Percentiles rank a stretch among this genome's conserved stretches.
Evolutionary conservation across 306 rosid genomes (phyloP).

Genomic region (Quercus dentata): DNA sequence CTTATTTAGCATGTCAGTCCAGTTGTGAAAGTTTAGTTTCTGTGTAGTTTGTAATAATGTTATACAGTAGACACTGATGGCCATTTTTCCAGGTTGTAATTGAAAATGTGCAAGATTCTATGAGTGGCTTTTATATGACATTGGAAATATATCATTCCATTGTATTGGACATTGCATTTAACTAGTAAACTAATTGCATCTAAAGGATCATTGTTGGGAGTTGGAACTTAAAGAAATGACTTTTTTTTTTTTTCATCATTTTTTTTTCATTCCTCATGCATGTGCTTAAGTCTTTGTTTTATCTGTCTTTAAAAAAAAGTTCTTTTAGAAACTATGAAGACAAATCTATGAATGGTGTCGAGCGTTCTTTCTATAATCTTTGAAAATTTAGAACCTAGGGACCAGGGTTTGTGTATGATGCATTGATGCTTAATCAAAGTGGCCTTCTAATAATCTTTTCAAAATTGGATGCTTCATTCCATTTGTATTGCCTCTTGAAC

Average conservation of each 20-base stretch:
- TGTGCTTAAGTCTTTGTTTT: constrained; percentile 7
- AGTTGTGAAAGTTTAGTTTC: not conserved
- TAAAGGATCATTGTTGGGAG: constrained; percentile 3
- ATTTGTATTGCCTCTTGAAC: constrained; percentile 3
- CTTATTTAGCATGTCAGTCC: constrained; percentile 1
- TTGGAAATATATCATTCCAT: not conserved
- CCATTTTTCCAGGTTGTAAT: not conserved
- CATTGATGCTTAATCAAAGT: not conserved
- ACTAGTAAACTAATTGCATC: constrained; percentile 11
- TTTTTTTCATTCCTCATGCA: not conserved
- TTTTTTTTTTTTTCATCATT: constrained; percentile 12
- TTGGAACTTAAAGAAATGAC: not conserved
- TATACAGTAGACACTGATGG: not conserved
- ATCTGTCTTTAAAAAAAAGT: not conserved
- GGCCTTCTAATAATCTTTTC: constrained; percentile 3
- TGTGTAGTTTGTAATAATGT: constrained; percentile 4
- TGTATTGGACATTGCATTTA: not conserved
- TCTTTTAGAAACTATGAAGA: constrained; percentile 13
- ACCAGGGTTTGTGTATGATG: not conserved
- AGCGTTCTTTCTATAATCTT: not conserved
- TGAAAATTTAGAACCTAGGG: not conserved
- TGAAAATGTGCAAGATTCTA: not conserved
- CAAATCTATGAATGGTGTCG: not conserved
- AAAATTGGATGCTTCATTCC: constrained; percentile 3
- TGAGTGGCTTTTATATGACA: not conserved